Evolutionary conservation across 768 basidiomycete genomes (phyloP).

Genomic region (Gymnopilus junonius): DNA sequence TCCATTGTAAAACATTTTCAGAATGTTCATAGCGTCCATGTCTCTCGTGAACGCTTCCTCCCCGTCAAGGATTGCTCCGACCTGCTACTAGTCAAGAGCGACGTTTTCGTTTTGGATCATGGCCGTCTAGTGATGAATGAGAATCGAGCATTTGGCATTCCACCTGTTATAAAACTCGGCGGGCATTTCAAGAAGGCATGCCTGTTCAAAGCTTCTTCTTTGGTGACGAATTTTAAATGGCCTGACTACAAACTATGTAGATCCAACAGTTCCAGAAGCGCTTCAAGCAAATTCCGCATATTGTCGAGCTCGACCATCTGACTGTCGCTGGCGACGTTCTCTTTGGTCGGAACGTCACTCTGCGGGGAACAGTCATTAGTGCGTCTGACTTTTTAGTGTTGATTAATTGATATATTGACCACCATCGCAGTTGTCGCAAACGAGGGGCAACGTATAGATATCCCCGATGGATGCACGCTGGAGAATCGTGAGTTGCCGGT

Average conservation of each 20-base stretch:
- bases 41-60: constrained; percentile 91
- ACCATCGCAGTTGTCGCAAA: constrained; percentile 64
- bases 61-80: constrained; percentile 90
- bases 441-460: constrained; percentile 82
- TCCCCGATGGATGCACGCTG: constrained; percentile 79
- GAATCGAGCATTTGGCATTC: constrained; percentile 77
- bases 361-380: constrained; percentile 90
- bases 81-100: constrained; percentile 86
- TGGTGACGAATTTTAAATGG: too few relatives aligned
- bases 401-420: not conserved
- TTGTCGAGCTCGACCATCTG: constrained; percentile 91
- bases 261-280: constrained; percentile 90
- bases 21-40: constrained; percentile 90
- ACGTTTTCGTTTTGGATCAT: constrained; percentile 88
- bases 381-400: constrained; percentile 4
- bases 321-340: constrained; percentile 91
- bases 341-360: constrained; percentile 84
- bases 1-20: constrained; percentile 92
- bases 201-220: not conserved
- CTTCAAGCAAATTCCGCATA: constrained; percentile 91
- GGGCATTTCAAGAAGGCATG: constrained; percentile 93
- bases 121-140: constrained; percentile 86
- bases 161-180: constrained; percentile 94
- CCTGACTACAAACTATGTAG: constrained; percentile 32
- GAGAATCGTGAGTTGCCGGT: constrained; percentile 48